Conservation (phyloP, 495 filamentous ascomycete genomes). For the Penicillium tannophilum region DNA sequence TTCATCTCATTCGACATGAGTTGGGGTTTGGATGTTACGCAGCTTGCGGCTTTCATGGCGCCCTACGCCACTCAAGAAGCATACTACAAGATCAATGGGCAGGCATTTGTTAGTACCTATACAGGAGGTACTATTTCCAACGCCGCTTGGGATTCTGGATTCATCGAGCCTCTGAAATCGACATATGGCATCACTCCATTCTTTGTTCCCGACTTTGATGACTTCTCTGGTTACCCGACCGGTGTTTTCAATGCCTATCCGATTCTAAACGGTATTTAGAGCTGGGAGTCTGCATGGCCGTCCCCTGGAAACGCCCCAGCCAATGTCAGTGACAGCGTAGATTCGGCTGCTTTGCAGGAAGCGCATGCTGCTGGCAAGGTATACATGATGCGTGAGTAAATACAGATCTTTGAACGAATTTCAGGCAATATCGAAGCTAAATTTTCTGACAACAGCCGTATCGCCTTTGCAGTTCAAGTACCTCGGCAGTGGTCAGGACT, state of each 20-base stretch:
- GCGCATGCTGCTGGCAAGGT: conserved; percentile 23
- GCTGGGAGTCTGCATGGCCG: conserved; percentile 41
- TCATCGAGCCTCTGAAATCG: conserved; percentile 5
- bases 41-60: conserved; percentile 11
- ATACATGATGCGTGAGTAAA: conserved; percentile 36
- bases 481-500: conserved; percentile 29
- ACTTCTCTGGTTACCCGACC: conserved; percentile 9
- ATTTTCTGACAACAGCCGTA: conserved; percentile 15
- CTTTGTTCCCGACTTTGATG: conserved; percentile 22
- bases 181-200: conserved; percentile 19
- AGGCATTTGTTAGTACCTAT: conserved; percentile 3
- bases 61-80: conserved; percentile 14
- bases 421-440: background rate
- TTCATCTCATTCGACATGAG: conserved; percentile 35
- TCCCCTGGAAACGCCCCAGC: conserved; percentile 13
- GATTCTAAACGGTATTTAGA: conserved; percentile 35
- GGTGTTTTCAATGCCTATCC: conserved; percentile 27
- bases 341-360: conserved; percentile 22
- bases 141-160: conserved; percentile 11
- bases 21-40: conserved; percentile 10
- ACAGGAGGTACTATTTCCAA: conserved; percentile 20
- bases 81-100: conserved; percentile 18
- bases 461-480: conserved; percentile 48
- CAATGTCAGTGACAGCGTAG: conserved; percentile 18
- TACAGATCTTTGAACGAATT: background rate